Conservation (phyloP, 768 basidiomycete genomes). For the Boletus edulis region DNA sequence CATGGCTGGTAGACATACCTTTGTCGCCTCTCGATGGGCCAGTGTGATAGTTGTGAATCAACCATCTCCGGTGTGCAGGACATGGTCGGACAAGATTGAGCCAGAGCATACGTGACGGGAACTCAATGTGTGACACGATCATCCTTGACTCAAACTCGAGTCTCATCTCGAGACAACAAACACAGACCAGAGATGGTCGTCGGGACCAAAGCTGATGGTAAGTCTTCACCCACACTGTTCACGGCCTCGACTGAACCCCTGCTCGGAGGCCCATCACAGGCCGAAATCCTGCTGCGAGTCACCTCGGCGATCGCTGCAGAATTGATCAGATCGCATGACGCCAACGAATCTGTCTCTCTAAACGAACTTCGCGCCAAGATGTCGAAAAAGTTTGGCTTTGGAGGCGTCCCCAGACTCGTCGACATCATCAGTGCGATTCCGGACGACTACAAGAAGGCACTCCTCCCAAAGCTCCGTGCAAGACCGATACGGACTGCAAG, state of each 20-base stretch:
- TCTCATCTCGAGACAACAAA: too few relatives aligned
- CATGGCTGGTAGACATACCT: constrained; percentile 5
- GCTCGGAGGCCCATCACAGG: constrained; percentile 71
- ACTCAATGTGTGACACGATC: constrained; percentile 1
- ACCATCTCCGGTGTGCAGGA: constrained; percentile 2
- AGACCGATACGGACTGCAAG: constrained; percentile 96
- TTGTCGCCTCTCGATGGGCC: constrained; percentile 28
- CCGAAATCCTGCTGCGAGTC: constrained; percentile 85
- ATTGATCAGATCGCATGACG: constrained; percentile 84
- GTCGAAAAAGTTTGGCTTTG: constrained; percentile 86
- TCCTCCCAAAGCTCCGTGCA: constrained; percentile 87
- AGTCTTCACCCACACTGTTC: not conserved
- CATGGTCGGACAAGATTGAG: constrained; percentile 10
- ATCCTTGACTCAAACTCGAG: not conserved
- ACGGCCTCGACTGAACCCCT: not conserved
- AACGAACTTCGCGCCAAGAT: constrained; percentile 85
- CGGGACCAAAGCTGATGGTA: constrained; percentile 40
- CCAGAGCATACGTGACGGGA: constrained; percentile 7
- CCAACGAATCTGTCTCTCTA: constrained; percentile 74
- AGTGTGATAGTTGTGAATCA: constrained; percentile 17
- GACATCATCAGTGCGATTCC: constrained; percentile 99
- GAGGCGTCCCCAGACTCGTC: constrained; percentile 88
- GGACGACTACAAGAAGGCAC: constrained; percentile 91
- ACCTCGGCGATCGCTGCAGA: constrained; percentile 95
- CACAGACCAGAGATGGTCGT: constrained; percentile 33